These are phyloP conservation scores for Inonotus obliquus DNA, from an alignment of 1,284 basidiomycete genomes.

Conservation along the genomic window DNA sequence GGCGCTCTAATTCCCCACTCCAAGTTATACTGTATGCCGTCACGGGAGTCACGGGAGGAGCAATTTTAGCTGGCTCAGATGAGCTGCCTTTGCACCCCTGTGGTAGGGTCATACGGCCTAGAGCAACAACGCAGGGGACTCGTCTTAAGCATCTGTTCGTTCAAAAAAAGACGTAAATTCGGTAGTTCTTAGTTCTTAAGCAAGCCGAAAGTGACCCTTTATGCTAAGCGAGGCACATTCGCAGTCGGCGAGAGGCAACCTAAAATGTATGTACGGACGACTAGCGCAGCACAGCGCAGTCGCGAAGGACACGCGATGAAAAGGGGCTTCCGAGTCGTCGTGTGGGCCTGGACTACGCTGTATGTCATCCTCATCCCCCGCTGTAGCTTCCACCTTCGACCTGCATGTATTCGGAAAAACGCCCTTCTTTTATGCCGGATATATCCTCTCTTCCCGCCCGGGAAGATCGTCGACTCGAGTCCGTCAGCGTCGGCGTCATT, in stretches of 20 bases:
- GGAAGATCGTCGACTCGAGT: conserved; percentile 37
- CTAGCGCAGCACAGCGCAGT: not conserved
- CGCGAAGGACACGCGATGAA: not conserved
- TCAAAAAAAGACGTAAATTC: not conserved
- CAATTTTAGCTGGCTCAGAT: conserved; percentile 8
- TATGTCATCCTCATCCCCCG: conserved; percentile 37
- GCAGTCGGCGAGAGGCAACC: not conserved
- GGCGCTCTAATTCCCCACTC: conserved; percentile 26
- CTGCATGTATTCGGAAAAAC: conserved; percentile 67
- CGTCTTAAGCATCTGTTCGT: too few relatives aligned
- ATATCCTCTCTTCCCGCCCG: conserved; percentile 37
- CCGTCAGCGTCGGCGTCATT: conserved; percentile 43
- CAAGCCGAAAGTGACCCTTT: conserved; percentile 3
- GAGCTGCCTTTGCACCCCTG: conserved; percentile 1
- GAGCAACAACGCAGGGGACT: too few relatives aligned
- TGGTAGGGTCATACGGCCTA: not conserved
- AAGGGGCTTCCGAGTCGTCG: not conserved
- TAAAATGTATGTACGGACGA: not conserved
- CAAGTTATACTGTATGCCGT: conserved; percentile 6
- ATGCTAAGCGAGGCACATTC: not conserved
- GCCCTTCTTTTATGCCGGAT: conserved; percentile 47
- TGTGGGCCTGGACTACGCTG: not conserved
- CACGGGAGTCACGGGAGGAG: not conserved
- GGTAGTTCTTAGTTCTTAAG: conserved; percentile 6
- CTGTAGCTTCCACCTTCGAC: too few relatives aligned